phyloP scores from a whole-genome alignment of 2,329 filamentous ascomycete genomes.

The Aspergillus piperis region DNA sequence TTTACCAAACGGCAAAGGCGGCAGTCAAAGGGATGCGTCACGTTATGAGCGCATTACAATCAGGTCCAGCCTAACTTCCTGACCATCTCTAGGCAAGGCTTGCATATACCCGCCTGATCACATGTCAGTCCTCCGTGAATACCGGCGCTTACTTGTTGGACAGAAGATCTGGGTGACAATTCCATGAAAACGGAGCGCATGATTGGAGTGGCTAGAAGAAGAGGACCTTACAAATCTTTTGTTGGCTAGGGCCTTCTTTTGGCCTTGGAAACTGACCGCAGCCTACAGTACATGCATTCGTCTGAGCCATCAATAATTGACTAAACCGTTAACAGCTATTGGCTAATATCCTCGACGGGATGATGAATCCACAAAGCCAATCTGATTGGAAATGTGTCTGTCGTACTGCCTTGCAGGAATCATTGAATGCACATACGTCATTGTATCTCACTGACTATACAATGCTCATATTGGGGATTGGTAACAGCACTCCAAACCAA shows the following conservation, averaged over 20 bases:
- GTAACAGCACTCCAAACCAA: not conserved
- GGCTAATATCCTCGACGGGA: not conserved
- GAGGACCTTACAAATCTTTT: not conserved
- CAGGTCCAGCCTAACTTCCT: not conserved
- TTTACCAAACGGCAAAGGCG: not conserved
- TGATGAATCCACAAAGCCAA: not conserved
- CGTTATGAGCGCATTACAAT: not conserved
- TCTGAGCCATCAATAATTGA: not conserved
- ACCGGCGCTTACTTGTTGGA: not conserved
- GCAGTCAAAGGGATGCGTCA: not conserved
- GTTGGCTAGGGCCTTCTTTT: not conserved
- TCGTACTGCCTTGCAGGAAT: not conserved
- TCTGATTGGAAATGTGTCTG: not conserved
- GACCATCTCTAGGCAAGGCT: not conserved
- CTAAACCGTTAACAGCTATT: not conserved
- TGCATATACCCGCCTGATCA: not conserved
- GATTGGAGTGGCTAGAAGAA: not conserved
- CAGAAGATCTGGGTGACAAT: not conserved
- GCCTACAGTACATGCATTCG: not conserved
- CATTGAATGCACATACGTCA: not conserved
- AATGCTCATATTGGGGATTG: not conserved
- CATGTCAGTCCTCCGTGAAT: not conserved
- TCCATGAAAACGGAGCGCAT: not conserved
- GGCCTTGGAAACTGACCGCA: not conserved
- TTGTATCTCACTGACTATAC: not conserved